These are phyloP conservation scores for Acer negundo DNA, from an alignment of 345 rosid genomes.

Conservation along the genomic window DNA sequence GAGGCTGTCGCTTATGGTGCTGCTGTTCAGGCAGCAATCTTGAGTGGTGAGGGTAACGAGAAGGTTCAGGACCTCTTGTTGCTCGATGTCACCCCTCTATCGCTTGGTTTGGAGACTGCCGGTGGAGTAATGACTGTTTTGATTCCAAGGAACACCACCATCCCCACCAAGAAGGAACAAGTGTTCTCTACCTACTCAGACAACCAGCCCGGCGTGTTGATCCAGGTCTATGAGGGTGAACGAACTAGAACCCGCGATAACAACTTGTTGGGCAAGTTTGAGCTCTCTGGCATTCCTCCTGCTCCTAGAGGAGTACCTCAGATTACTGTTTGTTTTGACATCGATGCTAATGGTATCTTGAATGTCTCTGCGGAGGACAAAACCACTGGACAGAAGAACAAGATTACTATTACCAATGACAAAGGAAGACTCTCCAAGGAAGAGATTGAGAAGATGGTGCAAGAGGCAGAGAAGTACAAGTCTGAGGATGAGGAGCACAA, in stretches of 20 bases:
- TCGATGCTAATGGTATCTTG: conserved; percentile 48
- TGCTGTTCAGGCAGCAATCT: conserved; percentile 63
- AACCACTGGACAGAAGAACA: conserved; percentile 55
- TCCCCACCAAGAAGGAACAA: conserved; percentile 64
- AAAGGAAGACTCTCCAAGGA: conserved; percentile 59
- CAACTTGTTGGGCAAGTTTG: conserved; percentile 63
- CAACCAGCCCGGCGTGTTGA: conserved; percentile 62
- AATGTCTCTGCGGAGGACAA: conserved; percentile 55
- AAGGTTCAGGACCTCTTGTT: conserved; percentile 61
- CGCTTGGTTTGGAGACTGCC: conserved; percentile 59
- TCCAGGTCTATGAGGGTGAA: conserved; percentile 69
- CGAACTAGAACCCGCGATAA: conserved; percentile 58
- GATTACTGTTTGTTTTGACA: conserved; percentile 42
- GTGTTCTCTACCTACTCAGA: conserved; percentile 61
- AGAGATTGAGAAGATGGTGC: conserved; percentile 57
- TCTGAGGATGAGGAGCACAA: conserved; percentile 53
- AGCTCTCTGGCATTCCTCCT: conserved; percentile 61
- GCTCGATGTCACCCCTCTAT: conserved; percentile 56
- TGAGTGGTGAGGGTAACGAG: conserved; percentile 70
- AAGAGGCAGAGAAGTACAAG: conserved; percentile 57
- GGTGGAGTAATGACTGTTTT: conserved; percentile 67
- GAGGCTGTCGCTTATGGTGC: conserved; percentile 75
- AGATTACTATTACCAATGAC: conserved; percentile 55
- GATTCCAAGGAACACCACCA: conserved; percentile 62
- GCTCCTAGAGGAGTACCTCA: conserved; percentile 65